phyloP scores from a whole-genome alignment of 306 rosid species.

The Spatholobus suberectus region DNA sequence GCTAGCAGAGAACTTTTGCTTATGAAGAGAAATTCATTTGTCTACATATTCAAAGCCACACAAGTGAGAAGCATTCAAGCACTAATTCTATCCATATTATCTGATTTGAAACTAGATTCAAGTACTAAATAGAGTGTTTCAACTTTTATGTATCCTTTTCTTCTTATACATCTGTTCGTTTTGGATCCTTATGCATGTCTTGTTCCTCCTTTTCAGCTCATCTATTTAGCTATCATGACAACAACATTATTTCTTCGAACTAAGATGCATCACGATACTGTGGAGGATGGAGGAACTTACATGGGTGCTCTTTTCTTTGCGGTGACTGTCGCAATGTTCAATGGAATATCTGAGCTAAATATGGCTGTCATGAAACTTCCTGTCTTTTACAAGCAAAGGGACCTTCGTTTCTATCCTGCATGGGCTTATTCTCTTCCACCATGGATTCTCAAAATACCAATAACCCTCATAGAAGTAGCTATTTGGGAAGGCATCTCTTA shows the following conservation, averaged over 20 bases:
- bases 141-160: not conserved
- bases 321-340: conserved; percentile 73
- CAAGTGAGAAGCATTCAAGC: conserved; percentile 60
- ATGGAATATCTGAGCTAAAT: conserved; percentile 83
- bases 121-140: not conserved
- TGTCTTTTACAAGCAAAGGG: conserved; percentile 89
- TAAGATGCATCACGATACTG: conserved; percentile 63
- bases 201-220: conserved; percentile 58
- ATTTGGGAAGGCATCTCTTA: conserved; percentile 83
- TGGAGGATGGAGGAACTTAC: conserved; percentile 73
- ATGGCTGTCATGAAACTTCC: conserved; percentile 91
- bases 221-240: conserved; percentile 64
- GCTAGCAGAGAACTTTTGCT: conserved; percentile 79
- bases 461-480: conserved; percentile 66
- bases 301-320: conserved; percentile 89
- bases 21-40: conserved; percentile 89
- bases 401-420: conserved; percentile 83
- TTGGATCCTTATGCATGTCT: conserved; percentile 6
- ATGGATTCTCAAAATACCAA: conserved; percentile 91
- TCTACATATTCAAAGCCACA: conserved; percentile 70
- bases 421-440: conserved; percentile 89
- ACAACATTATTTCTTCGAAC: conserved; percentile 79
- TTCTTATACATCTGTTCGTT: not conserved
- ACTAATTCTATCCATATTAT: not conserved
- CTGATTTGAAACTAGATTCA: not conserved